These are phyloP conservation scores for Sugiyamaella xylanicola DNA, from an alignment of 1,139 yeast species.

Conservation along the genomic window DNA sequence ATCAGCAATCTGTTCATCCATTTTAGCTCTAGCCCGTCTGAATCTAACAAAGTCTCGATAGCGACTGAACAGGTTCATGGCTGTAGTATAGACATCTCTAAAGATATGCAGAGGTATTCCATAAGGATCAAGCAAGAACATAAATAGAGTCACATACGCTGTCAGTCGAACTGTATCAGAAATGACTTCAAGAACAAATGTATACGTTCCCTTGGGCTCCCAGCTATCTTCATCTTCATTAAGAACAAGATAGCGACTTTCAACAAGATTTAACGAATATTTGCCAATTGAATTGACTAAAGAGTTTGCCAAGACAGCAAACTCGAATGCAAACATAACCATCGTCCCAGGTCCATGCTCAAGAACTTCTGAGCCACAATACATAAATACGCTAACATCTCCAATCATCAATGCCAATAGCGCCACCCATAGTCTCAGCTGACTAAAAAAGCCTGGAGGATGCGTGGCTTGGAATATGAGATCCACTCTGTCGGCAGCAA, in stretches of 20 bases:
- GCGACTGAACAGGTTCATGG: constrained; percentile 53
- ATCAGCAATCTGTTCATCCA: constrained; percentile 60
- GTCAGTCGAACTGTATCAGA: constrained; percentile 46
- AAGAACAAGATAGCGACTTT: constrained; percentile 50
- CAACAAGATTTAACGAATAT: constrained; percentile 58
- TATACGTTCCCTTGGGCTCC: constrained; percentile 69
- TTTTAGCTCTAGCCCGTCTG: constrained; percentile 61
- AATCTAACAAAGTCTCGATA: constrained; percentile 56
- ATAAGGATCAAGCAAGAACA: constrained; percentile 50
- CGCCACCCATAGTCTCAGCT: constrained; percentile 45
- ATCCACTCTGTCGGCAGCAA: constrained; percentile 50
- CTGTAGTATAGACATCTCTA: constrained; percentile 64
- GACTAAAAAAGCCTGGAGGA: constrained; percentile 40
- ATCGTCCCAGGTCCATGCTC: constrained; percentile 46
- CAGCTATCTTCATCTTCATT: constrained; percentile 65
- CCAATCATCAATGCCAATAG: constrained; percentile 48
- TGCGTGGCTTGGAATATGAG: constrained; percentile 41
- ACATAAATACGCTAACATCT: constrained; percentile 57
- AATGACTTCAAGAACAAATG: constrained; percentile 59
- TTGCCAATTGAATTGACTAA: constrained; percentile 53
- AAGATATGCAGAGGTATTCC: constrained; percentile 66
- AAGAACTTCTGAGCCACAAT: constrained; percentile 62
- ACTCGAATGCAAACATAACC: constrained; percentile 74
- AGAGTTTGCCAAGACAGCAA: constrained; percentile 65
- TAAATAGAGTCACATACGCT: constrained; percentile 56